Evolutionary conservation across 495 filamentous ascomycete species (phyloP).

Genomic region (Lentithecium fluviatile): DNA sequence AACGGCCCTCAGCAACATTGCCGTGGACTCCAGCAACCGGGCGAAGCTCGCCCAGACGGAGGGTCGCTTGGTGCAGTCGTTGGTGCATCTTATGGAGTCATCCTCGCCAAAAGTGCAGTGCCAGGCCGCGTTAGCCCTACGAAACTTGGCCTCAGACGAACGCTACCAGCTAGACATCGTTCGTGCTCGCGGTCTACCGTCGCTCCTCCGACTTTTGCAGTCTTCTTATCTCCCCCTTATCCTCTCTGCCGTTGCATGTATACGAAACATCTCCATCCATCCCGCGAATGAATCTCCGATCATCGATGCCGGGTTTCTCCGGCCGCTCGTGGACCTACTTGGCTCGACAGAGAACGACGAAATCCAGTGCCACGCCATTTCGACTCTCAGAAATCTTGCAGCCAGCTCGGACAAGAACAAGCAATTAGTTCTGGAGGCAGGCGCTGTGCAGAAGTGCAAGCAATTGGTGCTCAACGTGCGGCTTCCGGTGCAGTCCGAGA

Average conservation of each 20-base stretch:
- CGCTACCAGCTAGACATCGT: slow-evolving; percentile 99
- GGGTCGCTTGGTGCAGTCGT: slow-evolving; percentile 80
- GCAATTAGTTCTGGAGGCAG: slow-evolving; percentile 89
- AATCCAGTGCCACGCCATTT: slow-evolving; percentile 98
- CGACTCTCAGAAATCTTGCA: slow-evolving; percentile 90
- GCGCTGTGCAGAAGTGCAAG: slow-evolving; percentile 97
- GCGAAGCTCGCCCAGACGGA: slow-evolving; percentile 88
- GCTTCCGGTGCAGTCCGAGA: slow-evolving; percentile 93
- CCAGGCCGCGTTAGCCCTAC: slow-evolving; percentile 88
- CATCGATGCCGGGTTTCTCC: slow-evolving; percentile 94
- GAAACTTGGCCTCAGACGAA: slow-evolving; percentile 95
- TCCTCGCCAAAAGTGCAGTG: slow-evolving; percentile 97
- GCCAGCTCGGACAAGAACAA: slow-evolving; percentile 98
- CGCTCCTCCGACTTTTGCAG: slow-evolving; percentile 84
- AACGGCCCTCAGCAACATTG: slow-evolving; percentile 96
- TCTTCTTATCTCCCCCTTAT: slow-evolving; percentile 95
- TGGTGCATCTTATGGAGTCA: slow-evolving; percentile 96
- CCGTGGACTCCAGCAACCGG: slow-evolving; percentile 86
- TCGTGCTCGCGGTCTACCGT: slow-evolving; percentile 74
- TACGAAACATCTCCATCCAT: slow-evolving; percentile 98
- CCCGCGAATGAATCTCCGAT: slow-evolving; percentile 99
- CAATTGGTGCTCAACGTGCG: slow-evolving; percentile 92
- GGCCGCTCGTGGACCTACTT: slow-evolving; percentile 87
- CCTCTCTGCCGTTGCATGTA: slow-evolving; percentile 94
- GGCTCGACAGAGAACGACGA: slow-evolving; percentile 97